Conservation (phyloP, 805 yeast species). For the Lipomyces yamadae region DNA sequence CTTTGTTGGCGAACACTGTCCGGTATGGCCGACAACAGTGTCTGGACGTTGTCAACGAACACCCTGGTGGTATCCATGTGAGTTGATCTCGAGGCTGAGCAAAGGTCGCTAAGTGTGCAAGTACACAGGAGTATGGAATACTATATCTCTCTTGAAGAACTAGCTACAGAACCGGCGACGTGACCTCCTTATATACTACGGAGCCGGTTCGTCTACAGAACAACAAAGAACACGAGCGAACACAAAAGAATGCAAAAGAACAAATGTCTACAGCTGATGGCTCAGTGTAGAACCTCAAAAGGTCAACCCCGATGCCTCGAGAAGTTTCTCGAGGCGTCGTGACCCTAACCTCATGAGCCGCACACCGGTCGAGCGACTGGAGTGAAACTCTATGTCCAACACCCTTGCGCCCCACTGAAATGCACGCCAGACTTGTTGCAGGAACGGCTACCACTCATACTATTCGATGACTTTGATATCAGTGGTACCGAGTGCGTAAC, state of each 20-base stretch:
- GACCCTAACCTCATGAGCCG: slow-evolving; percentile 1
- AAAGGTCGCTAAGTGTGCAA: background rate
- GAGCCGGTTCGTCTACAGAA: background rate
- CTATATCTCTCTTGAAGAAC: background rate
- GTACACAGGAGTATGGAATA: background rate
- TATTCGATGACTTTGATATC: no score
- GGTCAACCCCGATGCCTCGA: slow-evolving; percentile 1
- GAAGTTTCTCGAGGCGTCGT: background rate
- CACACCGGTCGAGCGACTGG: slow-evolving; percentile 2
- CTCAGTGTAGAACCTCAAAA: background rate
- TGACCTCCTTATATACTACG: background rate
- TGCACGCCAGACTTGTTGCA: background rate
- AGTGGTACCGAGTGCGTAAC: no score
- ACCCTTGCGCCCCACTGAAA: background rate
- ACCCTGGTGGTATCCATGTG: background rate
- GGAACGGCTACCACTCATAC: no score
- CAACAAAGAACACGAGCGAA: background rate
- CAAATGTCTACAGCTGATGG: background rate
- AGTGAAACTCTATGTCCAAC: background rate
- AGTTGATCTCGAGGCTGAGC: background rate
- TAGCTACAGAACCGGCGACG: slow-evolving; percentile 3
- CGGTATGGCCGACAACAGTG: background rate
- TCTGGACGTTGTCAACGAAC: slow-evolving; percentile 1
- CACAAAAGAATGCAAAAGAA: slow-evolving; percentile 1
- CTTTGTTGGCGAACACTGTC: slow-evolving; percentile 2